Evolutionary conservation across 352 stramenopile genomes (phyloP), one percentile per base, ranked within the genome.

Genomic region (Phytophthora ramorum): DNA sequence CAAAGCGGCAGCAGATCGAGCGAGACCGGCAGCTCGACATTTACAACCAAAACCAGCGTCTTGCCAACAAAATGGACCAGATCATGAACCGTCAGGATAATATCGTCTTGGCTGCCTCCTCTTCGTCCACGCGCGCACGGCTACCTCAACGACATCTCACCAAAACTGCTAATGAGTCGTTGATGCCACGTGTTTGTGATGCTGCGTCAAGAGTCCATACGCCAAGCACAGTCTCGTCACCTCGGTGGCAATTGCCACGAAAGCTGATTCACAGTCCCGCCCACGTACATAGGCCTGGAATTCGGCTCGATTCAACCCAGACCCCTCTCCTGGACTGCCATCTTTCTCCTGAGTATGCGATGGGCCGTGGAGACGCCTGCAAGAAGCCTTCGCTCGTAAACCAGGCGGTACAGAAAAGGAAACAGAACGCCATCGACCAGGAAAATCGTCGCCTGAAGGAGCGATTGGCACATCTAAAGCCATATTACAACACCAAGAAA

Each of bases 281-380:
- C 12, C 75, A 85, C 32, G 67, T 86, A 3, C 76, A 89, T 55
- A 89, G 89, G 67, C 85, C 85, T 24, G 85, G 85, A 37, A 83
- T 94, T 48, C 85, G 85, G 0, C 63, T 92, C 7, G 75, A 92
- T 22, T 69, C 81, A 9, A 82, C 75, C 0, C 85, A 94, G 57
- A 91, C 79, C 1, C 85, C 85, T 32, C 69, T 94, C 26, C 51
- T 94, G 26, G 85, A 94, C 63, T 94, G 83, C 47, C 85, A 92
- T 49, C 44, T 94, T 19, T 92, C 85, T 30, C 78, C 80, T 0
- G 79, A 94, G 52, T 83, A 75, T 14, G 69, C 83, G 0, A 84
- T 85, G 64, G 65, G 73, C 2, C 64, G 83, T 10, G 85, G 85
- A 17, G 78, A 89, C 16, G 85, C 85, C n/a, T 91, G 83, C 63